Evolutionary conservation across 1,284 basidiomycete species (phyloP).

Genomic region (Papiliotrema fonsecae): DNA sequence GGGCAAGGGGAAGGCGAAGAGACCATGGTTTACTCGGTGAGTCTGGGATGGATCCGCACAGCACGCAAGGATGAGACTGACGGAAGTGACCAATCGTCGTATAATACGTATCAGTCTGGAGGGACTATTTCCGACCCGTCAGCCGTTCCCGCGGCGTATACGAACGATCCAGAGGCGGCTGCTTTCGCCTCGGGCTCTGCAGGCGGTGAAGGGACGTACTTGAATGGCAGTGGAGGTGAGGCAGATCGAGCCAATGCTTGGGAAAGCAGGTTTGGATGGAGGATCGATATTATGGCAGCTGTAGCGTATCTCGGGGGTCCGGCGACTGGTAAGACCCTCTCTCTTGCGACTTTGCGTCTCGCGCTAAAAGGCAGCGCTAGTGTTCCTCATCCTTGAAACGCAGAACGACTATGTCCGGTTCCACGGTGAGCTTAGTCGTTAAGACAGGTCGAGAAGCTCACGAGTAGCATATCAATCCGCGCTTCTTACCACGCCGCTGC

Average conservation of each 20-base stretch:
- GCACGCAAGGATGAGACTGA: neutral
- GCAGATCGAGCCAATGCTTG: constrained; percentile 59
- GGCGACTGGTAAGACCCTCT: constrained; percentile 58
- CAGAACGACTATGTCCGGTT: constrained; percentile 75
- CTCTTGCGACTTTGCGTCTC: neutral
- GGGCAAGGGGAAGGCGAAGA: constrained; percentile 43
- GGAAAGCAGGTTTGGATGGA: constrained; percentile 65
- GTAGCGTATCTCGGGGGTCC: constrained; percentile 67
- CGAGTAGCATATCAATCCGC: constrained; percentile 72
- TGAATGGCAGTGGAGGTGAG: constrained; percentile 47
- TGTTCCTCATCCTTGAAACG: constrained; percentile 68
- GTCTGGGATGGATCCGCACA: constrained; percentile 1
- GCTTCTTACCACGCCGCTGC: constrained; percentile 61
- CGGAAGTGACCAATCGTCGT: constrained; percentile 38
- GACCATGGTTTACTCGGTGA: constrained; percentile 59
- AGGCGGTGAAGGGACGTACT: constrained; percentile 13
- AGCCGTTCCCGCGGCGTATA: constrained; percentile 31
- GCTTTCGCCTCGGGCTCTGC: constrained; percentile 46
- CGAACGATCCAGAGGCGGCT: constrained; percentile 46
- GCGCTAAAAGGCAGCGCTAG: constrained; percentile 52
- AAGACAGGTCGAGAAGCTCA: neutral
- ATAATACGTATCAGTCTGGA: constrained; percentile 61
- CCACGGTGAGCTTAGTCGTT: constrained; percentile 55
- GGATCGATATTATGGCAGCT: constrained; percentile 66
- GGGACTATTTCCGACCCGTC: constrained; percentile 45